These are phyloP conservation scores for Lentinula sp. DNA, from an alignment of 768 basidiomycete species.

Conservation along the genomic window DNA sequence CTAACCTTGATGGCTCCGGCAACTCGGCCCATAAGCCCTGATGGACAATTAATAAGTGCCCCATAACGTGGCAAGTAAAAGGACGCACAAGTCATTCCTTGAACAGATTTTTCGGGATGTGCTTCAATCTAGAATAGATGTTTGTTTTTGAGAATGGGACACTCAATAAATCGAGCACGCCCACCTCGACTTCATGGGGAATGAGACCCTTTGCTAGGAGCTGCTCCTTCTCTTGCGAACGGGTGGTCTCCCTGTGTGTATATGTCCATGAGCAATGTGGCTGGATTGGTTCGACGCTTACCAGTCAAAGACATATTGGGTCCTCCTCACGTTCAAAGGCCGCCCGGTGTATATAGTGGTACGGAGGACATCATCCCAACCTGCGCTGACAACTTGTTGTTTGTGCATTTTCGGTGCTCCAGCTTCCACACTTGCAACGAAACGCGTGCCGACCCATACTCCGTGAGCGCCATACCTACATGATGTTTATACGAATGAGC, in stretches of 20 bases:
- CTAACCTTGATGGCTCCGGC: constrained; percentile 62
- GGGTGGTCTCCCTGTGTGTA: constrained; percentile 49
- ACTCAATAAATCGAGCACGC: neutral
- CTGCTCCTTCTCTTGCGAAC: constrained; percentile 51
- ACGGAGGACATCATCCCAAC: constrained; percentile 68
- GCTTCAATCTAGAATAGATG: constrained; percentile 30
- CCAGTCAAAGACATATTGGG: constrained; percentile 75
- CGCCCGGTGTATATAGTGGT: constrained; percentile 76
- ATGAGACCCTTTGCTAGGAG: constrained; percentile 61
- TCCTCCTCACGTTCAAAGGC: constrained; percentile 77
- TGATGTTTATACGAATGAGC: neutral
- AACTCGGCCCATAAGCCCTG: constrained; percentile 78
- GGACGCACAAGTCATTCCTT: constrained; percentile 53
- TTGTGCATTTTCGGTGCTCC: constrained; percentile 74
- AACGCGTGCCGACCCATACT: constrained; percentile 87
- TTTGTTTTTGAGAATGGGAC: neutral
- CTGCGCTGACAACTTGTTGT: constrained; percentile 57
- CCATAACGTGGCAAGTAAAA: neutral
- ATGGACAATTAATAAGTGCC: constrained; percentile 1
- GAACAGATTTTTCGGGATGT: constrained; percentile 60
- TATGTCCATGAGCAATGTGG: neutral
- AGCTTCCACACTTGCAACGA: constrained; percentile 78
- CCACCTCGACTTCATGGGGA: constrained; percentile 63
- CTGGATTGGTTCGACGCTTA: constrained; percentile 18
- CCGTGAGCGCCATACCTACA: constrained; percentile 74